Evolutionary conservation across 352 stramenopile genomes (phyloP).

Genomic region (Phytopythium helicoides): DNA sequence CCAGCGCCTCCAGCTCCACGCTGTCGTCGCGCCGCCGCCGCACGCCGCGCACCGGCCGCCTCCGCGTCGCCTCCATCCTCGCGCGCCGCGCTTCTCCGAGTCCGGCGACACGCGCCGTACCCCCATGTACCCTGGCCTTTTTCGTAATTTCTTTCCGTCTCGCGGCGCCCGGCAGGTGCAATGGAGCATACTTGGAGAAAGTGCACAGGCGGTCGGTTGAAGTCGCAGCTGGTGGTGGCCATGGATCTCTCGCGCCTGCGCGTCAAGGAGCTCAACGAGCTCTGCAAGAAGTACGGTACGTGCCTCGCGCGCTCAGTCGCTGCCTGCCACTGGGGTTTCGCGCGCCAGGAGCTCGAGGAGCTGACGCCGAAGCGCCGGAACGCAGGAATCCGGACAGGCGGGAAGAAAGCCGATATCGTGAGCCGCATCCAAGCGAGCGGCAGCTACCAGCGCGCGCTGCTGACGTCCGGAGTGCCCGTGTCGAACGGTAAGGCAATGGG

Average conservation of each 20-base stretch:
- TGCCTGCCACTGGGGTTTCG: too few species aligned
- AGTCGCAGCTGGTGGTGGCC: too few species aligned
- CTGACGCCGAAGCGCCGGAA: neutral
- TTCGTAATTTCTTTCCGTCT: too few species aligned
- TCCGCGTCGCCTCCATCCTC: neutral
- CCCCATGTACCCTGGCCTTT: too few species aligned
- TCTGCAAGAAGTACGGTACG: constrained; percentile 73
- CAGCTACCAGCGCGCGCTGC: constrained; percentile 36
- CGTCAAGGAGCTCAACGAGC: constrained; percentile 80
- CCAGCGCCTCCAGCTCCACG: constrained; percentile 65
- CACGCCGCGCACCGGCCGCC: constrained; percentile 23
- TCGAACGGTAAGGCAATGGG: constrained; percentile 14
- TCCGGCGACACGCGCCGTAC: too few species aligned
- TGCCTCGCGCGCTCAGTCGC: constrained; percentile 1
- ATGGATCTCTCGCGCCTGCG: constrained; percentile 74
- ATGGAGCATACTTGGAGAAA: too few species aligned
- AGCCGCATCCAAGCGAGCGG: constrained; percentile 60
- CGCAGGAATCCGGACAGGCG: constrained; percentile 63
- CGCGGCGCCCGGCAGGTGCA: too few species aligned
- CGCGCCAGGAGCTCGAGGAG: too few species aligned
- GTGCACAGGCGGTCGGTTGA: too few species aligned
- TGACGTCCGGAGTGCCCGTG: too few species aligned
- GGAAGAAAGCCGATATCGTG: constrained; percentile 75
- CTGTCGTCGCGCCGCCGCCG: constrained; percentile 44
- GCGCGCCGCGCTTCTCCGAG: too few species aligned